Evolutionary conservation across 2,329 filamentous ascomycete species (phyloP).

Genomic region (Verticillium nubilum): DNA sequence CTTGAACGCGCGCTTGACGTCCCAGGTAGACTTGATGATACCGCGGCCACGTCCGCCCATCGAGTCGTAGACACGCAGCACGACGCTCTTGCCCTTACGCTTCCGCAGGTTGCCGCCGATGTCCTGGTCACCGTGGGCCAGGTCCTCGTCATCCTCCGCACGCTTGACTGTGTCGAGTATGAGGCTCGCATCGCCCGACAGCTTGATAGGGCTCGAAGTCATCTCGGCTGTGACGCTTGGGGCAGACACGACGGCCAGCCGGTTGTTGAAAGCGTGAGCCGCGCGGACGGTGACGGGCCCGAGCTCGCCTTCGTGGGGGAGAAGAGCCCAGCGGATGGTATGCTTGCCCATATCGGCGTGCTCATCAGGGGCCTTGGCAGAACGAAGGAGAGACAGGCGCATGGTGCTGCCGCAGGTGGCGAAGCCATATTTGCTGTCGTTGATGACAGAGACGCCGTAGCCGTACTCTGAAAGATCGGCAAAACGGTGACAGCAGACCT

Average conservation of each 20-base stretch:
- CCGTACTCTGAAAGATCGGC: constrained; percentile 83
- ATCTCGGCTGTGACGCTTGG: constrained; percentile 23
- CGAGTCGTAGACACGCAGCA: constrained; percentile 82
- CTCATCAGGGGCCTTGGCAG: constrained; percentile 87
- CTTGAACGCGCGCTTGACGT: constrained; percentile 73
- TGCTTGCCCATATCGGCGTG: constrained; percentile 93
- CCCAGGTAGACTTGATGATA: constrained; percentile 60
- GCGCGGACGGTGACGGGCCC: constrained; percentile 71
- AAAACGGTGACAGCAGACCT: constrained; percentile 94
- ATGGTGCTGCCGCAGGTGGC: constrained; percentile 84
- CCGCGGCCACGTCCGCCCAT: constrained; percentile 77
- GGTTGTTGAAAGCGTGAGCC: constrained; percentile 87
- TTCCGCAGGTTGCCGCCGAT: constrained; percentile 51
- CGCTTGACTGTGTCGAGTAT: constrained; percentile 89
- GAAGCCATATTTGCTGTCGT: constrained; percentile 95
- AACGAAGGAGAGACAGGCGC: constrained; percentile 79
- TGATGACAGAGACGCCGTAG: constrained; percentile 88
- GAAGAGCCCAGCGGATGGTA: constrained; percentile 81
- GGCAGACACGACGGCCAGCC: constrained; percentile 52
- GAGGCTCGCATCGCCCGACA: constrained; percentile 63
- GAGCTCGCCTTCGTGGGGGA: constrained; percentile 74
- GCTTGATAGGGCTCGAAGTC: constrained; percentile 48
- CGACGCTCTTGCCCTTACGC: constrained; percentile 70
- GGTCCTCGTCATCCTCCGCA: constrained; percentile 78
- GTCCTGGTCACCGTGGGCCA: constrained; percentile 56